Percentiles rank a stretch among this genome's conserved stretches.
These are phyloP conservation scores for Metarhizium brunneum DNA, from an alignment of 2,329 filamentous ascomycete species.

Conservation along the genomic window DNA sequence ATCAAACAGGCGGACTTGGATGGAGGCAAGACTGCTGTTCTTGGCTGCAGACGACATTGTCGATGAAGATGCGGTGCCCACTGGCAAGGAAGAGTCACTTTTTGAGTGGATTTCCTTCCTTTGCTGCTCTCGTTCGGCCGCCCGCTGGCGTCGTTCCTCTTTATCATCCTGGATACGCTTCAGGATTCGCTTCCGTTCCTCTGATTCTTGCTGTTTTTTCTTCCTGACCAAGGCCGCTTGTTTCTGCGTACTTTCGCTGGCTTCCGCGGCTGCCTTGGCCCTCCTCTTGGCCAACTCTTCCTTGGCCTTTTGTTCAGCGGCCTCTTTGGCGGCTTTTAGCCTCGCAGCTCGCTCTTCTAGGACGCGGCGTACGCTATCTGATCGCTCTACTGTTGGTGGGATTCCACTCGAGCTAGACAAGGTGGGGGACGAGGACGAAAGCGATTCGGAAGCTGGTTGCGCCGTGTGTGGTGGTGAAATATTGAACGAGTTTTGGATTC, in stretches of 20 bases:
- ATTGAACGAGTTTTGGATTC: slow-evolving; percentile 25
- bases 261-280: slow-evolving; percentile 34
- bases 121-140: slow-evolving; percentile 39
- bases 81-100: slow-evolving; percentile 18
- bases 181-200: slow-evolving; percentile 63
- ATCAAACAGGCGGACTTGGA: slow-evolving; percentile 78
- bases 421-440: slow-evolving; percentile 5
- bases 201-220: slow-evolving; percentile 53
- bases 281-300: slow-evolving; percentile 39
- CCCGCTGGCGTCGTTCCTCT: slow-evolving; percentile 50
- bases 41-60: slow-evolving; percentile 19
- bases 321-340: slow-evolving; percentile 31
- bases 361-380: slow-evolving; percentile 26
- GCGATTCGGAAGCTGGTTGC: slow-evolving; percentile 1
- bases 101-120: slow-evolving; percentile 19
- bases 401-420: slow-evolving; percentile 10
- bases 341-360: slow-evolving; percentile 42
- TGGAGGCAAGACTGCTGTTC: slow-evolving; percentile 30
- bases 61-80: slow-evolving; percentile 23
- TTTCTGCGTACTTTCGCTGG: slow-evolving; percentile 26
- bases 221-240: slow-evolving; percentile 50
- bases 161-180: slow-evolving; percentile 71
- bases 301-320: slow-evolving; percentile 37
- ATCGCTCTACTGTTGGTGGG: slow-evolving; percentile 16
- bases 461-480: slow-evolving; percentile 11